These are phyloP conservation scores for Zygosaccharomyces pseudobailii DNA, from an alignment of 1,139 yeast species.

Conservation along the genomic window DNA sequence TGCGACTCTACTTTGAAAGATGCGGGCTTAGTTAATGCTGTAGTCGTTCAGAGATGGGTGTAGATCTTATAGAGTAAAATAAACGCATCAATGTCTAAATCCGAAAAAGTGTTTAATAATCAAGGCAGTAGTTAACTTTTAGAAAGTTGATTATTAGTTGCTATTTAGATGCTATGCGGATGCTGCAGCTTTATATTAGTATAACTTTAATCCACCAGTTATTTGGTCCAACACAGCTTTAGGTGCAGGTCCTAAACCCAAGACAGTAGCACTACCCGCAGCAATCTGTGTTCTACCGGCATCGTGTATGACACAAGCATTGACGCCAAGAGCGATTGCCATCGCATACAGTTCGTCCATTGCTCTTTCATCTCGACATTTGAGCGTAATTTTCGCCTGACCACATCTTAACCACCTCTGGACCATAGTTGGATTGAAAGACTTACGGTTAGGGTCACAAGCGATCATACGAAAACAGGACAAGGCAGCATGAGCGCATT, in stretches of 20 bases:
- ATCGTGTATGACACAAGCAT: constrained; percentile 79
- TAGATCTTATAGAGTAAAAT: constrained; percentile 7
- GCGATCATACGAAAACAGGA: constrained; percentile 75
- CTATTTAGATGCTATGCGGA: not conserved
- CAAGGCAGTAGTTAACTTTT: not conserved
- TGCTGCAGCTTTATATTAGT: constrained; percentile 36
- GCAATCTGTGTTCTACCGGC: constrained; percentile 97
- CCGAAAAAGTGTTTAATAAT: not conserved
- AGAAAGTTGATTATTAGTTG: not conserved
- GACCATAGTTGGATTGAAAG: constrained; percentile 57
- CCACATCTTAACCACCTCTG: constrained; percentile 81
- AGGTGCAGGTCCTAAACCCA: constrained; percentile 98
- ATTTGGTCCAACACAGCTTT: constrained; percentile 71
- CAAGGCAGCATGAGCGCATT: constrained; percentile 95
- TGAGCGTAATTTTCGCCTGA: constrained; percentile 92
- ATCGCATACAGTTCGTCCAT: constrained; percentile 74
- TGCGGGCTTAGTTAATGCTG: constrained; percentile 77
- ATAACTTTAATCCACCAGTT: constrained; percentile 72
- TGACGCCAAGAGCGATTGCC: constrained; percentile 75
- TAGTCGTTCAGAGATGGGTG: constrained; percentile 83
- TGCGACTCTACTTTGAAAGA: constrained; percentile 55
- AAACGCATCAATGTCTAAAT: not conserved
- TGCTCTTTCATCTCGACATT: constrained; percentile 67
- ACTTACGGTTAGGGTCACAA: constrained; percentile 44
- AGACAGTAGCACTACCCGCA: constrained; percentile 90